Base-by-base conservation (phyloP, 73 alveolate genomes). In the Paramecium biaurelia region DNA sequence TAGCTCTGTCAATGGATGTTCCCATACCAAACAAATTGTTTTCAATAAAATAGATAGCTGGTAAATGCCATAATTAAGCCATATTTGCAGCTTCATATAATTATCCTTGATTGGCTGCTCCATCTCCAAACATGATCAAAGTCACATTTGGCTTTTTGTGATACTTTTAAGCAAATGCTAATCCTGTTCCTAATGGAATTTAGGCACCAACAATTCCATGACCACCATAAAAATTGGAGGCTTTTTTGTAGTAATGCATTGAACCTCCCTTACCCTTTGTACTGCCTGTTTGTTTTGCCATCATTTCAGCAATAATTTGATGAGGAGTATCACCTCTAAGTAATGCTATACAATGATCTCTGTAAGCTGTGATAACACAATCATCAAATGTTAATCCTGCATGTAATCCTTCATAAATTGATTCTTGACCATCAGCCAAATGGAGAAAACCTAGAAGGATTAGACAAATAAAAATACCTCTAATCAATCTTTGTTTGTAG, bases 211-310 rank as follows among this genome's bases (percentile, higher is more conserved):
- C 98, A 68, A 96, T 96, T 21, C 98, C 99, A 84, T 96, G 96
- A 42, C 99, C 99, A 15, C 99, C 99, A 85, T 95, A 95, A 93
- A 96, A 95, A 92, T 94, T 90, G 68, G 74, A 37, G 89, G 93
- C 79, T 86, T 89, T 89, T 82, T 87, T 74, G 93, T 94, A 96
- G 59, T 92, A 94, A 92, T 96, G 99, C 99, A 96, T 96, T 1
- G 99, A 96, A 24, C 99, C 99, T 34, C 99, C 99, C 85, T 96
- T 95, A 15, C 99, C 99, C 47, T 94, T 92, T 38, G 97, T 90
- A 41, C 97, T 85, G 23, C 99, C 99, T 26, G 99, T 96, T 35
- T 70, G 41, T 92, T 92, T 96, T 26, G 96, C 96, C 94, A 95
- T 86, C 98, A 96, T 92, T 84, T 96, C 99, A 21, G 99, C 98